A percentile compares a stretch with the other conserved stretches of the same genome.
These are phyloP conservation scores for Ophiostoma angusticollis DNA, from an alignment of 2,329 filamentous ascomycete genomes.

Conservation along the genomic window DNA sequence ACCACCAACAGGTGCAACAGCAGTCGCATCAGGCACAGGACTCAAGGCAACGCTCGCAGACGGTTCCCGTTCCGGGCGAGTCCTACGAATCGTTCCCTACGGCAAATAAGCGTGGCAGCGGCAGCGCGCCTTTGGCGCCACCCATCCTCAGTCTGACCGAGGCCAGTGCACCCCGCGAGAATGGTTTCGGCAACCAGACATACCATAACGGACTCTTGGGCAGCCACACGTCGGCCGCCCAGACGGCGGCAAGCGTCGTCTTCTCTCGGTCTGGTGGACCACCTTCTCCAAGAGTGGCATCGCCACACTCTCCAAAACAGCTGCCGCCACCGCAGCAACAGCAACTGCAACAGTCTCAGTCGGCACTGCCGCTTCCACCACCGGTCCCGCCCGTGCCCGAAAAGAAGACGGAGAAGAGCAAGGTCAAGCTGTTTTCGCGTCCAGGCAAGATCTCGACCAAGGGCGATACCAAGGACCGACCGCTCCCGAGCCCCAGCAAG, in stretches of 20 bases:
- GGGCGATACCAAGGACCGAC: slow-evolving; percentile 51
- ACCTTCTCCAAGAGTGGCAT: slow-evolving; percentile 33
- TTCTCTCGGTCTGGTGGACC: slow-evolving; percentile 51
- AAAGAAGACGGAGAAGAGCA: slow-evolving; percentile 59
- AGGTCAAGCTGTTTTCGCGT: slow-evolving; percentile 70
- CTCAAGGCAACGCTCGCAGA: slow-evolving; percentile 59
- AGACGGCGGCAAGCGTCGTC: slow-evolving; percentile 59
- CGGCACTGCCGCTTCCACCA: slow-evolving; percentile 22
- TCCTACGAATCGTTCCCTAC: slow-evolving; percentile 24
- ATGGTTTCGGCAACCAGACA: slow-evolving; percentile 34
- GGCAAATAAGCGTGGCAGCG: slow-evolving; percentile 31
- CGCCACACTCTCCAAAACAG: slow-evolving; percentile 13
- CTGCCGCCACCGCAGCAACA: slow-evolving; percentile 15
- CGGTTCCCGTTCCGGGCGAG: slow-evolving; percentile 46
- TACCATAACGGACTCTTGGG: slow-evolving; percentile 52
- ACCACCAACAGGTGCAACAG: slow-evolving; percentile 23
- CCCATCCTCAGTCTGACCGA: slow-evolving; percentile 53
- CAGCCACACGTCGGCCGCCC: slow-evolving; percentile 50
- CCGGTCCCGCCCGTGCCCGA: slow-evolving; percentile 34
- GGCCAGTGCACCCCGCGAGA: slow-evolving; percentile 48
- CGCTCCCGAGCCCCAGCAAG: slow-evolving; percentile 60
- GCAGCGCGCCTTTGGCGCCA: slow-evolving; percentile 42
- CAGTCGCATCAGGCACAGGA: slow-evolving; percentile 29
- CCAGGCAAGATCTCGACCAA: slow-evolving; percentile 65
- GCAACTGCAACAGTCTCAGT: slow-evolving; percentile 10